These are phyloP conservation scores for Globisporangium acanthophoron DNA, from an alignment of 352 stramenopile genomes.

Conservation along the genomic window DNA sequence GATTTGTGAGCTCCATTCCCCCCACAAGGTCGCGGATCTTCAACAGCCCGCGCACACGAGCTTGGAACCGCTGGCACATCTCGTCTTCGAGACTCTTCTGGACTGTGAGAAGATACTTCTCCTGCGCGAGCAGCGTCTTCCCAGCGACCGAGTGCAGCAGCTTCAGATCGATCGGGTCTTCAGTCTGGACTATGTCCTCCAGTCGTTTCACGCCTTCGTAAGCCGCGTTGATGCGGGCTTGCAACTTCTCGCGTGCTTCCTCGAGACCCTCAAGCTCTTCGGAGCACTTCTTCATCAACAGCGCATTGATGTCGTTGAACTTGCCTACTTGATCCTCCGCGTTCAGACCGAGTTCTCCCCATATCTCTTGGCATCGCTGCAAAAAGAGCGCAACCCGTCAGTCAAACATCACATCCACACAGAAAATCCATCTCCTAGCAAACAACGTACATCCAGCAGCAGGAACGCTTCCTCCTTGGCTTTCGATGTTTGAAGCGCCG, in stretches of 20 bases:
- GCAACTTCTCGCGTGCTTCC: constrained; percentile 36
- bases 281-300: constrained; percentile 50
- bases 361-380: constrained; percentile 66
- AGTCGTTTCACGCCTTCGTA: constrained; percentile 39
- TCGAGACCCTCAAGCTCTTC: constrained; percentile 58
- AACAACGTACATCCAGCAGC: constrained; percentile 43
- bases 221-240: constrained; percentile 31
- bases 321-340: constrained; percentile 45
- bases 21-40: constrained; percentile 31
- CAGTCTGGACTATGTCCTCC: constrained; percentile 33
- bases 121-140: constrained; percentile 46
- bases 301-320: constrained; percentile 55
- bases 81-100: constrained; percentile 33
- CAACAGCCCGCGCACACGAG: constrained; percentile 25
- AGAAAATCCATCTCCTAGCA: not conserved
- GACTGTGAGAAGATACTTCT: constrained; percentile 31
- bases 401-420: not conserved
- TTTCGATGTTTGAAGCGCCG: constrained; percentile 33
- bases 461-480: constrained; percentile 57
- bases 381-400: not conserved
- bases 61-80: constrained; percentile 33
- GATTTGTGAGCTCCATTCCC: constrained; percentile 28
- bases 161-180: constrained; percentile 34
- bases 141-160: constrained; percentile 26
- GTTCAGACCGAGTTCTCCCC: constrained; percentile 49